Conservation (phyloP, 78 protist species). For the Bodo saltans region DNA sequence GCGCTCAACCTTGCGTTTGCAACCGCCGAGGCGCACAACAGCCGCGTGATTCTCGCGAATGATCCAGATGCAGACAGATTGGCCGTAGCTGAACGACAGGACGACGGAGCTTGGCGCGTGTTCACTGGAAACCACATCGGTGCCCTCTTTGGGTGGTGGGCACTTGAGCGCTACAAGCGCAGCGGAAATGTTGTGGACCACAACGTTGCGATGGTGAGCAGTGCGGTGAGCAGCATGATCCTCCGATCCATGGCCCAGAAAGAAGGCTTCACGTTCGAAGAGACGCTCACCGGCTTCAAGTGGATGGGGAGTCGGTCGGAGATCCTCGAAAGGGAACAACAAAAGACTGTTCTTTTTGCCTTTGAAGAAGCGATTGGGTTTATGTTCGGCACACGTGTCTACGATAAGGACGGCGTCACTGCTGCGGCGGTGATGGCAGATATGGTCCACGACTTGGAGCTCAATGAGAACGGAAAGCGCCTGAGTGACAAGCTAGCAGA, state of each 20-base stretch:
- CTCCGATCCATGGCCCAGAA: constrained; percentile 69
- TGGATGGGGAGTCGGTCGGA: constrained; percentile 89
- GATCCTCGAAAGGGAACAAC: constrained; percentile 54
- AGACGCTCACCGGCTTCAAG: constrained; percentile 96
- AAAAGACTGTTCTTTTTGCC: constrained; percentile 66
- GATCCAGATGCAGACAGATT: constrained; percentile 99
- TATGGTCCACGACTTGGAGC: constrained; percentile 41
- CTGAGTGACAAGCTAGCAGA: constrained; percentile 45
- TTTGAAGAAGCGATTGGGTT: constrained; percentile 81
- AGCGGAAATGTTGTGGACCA: not conserved
- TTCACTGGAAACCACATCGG: constrained; percentile 97
- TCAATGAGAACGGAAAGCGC: constrained; percentile 36
- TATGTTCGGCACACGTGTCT: constrained; percentile 63
- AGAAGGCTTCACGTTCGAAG: constrained; percentile 72
- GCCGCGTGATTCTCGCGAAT: constrained; percentile 85
- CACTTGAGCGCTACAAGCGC: constrained; percentile 24
- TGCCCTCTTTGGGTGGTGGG: constrained; percentile 83
- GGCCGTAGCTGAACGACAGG: constrained; percentile 84
- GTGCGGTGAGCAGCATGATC: constrained; percentile 84
- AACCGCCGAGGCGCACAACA: constrained; percentile 62
- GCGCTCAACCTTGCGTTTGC: constrained; percentile 70
- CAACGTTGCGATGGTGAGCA: constrained; percentile 61
- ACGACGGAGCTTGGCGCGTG: constrained; percentile 77
- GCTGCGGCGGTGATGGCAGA: constrained; percentile 80
- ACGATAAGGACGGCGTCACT: constrained; percentile 95